Percentiles rank a stretch among this genome's conserved stretches.
phyloP scores from a whole-genome alignment of 108 stramenopile genomes.

The Cyclostephanos tholiformis region DNA sequence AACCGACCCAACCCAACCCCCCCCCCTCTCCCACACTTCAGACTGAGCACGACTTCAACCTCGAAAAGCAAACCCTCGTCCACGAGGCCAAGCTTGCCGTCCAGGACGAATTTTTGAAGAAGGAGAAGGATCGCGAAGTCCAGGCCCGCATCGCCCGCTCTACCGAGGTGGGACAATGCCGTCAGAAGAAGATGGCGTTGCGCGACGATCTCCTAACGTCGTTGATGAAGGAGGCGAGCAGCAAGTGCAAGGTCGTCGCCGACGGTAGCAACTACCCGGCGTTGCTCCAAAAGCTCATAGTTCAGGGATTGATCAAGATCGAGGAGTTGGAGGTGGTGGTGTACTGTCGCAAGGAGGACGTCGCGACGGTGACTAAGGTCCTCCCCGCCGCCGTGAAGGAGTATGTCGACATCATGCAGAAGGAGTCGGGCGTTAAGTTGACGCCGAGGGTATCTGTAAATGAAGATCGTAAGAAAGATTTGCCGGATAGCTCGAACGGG shows the following conservation, averaged over 20 bases:
- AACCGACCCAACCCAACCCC: not conserved
- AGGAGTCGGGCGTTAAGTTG: conserved; percentile 85
- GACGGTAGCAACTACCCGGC: conserved; percentile 89
- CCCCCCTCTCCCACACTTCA: conserved; percentile 18
- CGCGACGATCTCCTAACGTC: conserved; percentile 91
- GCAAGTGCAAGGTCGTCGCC: conserved; percentile 82
- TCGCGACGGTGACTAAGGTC: conserved; percentile 73
- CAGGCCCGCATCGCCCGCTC: conserved; percentile 94
- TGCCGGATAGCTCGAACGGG: conserved; percentile 82
- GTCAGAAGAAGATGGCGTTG: conserved; percentile 97
- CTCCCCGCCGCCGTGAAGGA: conserved; percentile 85
- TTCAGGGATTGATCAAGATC: conserved; percentile 99
- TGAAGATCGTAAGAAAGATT: conserved; percentile 64
- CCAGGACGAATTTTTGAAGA: conserved; percentile 96
- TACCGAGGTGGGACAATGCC: conserved; percentile 92
- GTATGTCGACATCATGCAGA: conserved; percentile 93
- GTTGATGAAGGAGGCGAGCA: conserved; percentile 73
- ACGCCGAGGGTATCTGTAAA: conserved; percentile 84
- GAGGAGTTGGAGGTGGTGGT: conserved; percentile 93
- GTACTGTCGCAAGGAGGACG: conserved; percentile 90
- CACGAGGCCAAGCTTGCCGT: conserved; percentile 97
- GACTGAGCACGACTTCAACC: conserved; percentile 97
- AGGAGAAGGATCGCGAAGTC: conserved; percentile 95
- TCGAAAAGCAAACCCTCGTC: conserved; percentile 99
- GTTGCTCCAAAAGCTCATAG: conserved; percentile 94